Evolutionary conservation across 2,329 filamentous ascomycete species (phyloP).

Genomic region (Nannizziopsis barbatae): DNA sequence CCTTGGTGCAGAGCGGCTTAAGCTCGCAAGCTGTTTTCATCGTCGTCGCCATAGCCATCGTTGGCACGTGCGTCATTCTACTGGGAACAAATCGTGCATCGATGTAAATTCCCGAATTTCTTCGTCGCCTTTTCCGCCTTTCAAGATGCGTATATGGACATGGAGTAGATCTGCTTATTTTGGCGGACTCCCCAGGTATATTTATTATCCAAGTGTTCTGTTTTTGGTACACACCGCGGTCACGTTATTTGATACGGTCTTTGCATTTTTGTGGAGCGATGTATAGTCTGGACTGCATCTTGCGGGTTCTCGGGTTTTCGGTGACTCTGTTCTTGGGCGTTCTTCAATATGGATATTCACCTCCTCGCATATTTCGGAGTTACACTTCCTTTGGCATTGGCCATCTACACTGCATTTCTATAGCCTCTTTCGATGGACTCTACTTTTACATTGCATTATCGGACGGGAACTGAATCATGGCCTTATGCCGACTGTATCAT

Average conservation of each 20-base stretch:
- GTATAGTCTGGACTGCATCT: background rate
- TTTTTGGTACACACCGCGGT: background rate
- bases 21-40: constrained; percentile 70
- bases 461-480: no score
- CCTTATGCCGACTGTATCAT: no score
- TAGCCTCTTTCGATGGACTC: background rate
- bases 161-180: no score
- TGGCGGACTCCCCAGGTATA: no score
- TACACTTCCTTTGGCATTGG: background rate
- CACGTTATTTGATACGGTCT: background rate
- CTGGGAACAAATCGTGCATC: constrained; percentile 28
- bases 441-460: no score
- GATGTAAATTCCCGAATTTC: background rate
- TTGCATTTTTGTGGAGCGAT: background rate
- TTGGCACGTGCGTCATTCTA: constrained; percentile 37
- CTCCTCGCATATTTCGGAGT: constrained; percentile 8
- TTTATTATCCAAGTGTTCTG: no score
- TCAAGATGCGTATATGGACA: background rate
- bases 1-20: constrained; percentile 86
- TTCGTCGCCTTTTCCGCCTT: background rate
- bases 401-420: background rate
- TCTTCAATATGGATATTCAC: background rate
- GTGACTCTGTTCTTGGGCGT: background rate
- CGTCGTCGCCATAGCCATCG: constrained; percentile 34
- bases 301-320: background rate